Percentiles rank a stretch among this genome's conserved stretches.
Conservation (phyloP, 768 basidiomycete species). For the Termitomyces titanicus region DNA sequence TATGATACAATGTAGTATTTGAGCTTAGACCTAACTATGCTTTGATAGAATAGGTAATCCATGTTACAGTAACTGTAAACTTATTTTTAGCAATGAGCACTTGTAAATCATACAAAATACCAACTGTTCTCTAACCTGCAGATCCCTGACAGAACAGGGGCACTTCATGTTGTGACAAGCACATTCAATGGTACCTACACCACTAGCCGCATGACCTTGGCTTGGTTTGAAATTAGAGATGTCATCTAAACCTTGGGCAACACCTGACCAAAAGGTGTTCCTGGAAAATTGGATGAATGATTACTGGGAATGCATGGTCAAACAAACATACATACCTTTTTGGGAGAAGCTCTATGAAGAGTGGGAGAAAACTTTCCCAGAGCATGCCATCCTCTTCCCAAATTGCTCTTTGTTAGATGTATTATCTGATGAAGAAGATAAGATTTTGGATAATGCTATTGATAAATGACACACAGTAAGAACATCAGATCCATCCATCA, state of each 20-base stretch:
- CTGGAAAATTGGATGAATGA: too few species aligned
- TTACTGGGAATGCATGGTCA: too few species aligned
- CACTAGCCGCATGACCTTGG: slow-evolving; percentile 21
- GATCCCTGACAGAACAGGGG: slow-evolving; percentile 22
- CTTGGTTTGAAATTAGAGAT: slow-evolving; percentile 13
- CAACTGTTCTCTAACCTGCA: slow-evolving; percentile 30
- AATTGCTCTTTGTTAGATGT: too few species aligned
- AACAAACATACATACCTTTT: too few species aligned
- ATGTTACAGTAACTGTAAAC: slow-evolving; percentile 25
- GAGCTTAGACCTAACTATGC: slow-evolving; percentile 3
- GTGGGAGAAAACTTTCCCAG: too few species aligned
- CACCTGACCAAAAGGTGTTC: too few species aligned
- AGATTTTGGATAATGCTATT: too few species aligned
- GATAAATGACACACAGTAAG: too few species aligned
- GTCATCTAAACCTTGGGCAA: too few species aligned
- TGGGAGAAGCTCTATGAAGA: too few species aligned
- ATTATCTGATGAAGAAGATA: too few species aligned
- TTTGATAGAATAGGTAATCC: slow-evolving; percentile 18
- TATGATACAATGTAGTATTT: slow-evolving; percentile 13
- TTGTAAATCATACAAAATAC: neutral
- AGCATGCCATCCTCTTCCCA: too few species aligned
- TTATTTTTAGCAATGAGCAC: neutral
- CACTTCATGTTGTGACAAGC: slow-evolving; percentile 26
- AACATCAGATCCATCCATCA: neutral
- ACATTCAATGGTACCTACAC: slow-evolving; percentile 25